Base-by-base conservation (phyloP, 805 yeast genomes). In the Lachancea mirantina region DNA sequence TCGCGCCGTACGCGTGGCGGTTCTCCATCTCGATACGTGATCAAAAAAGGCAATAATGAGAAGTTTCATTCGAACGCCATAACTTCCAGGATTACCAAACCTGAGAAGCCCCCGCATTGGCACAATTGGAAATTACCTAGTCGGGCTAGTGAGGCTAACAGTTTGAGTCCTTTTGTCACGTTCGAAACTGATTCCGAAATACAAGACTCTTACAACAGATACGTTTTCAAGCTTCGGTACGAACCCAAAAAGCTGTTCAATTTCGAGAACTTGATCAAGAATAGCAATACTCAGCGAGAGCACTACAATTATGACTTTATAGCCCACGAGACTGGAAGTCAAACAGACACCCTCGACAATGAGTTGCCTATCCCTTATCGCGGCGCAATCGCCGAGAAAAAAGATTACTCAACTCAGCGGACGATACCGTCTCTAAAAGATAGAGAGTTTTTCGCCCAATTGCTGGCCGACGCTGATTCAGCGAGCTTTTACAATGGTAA, bases 371-470 rank as follows among this genome's bases (percentile, higher is more conserved):
- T 76, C 18, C 92, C 94, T 0, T 82, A 71, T 43, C 61, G 79
- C 30, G 92, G 92, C 0, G 68, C 81, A 0, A 57, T 82, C 55
- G 67, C 13, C 72, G 71, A 43, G 68, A 71, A 14, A 76, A 47
- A 45, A 23, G 57, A 79, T 26, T 75, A 78, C 21, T 69, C 67
- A 18, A 80, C 84, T 1, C 62, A 62, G 31, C 60, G 65, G 39
- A 80, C 92, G 0, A 68, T 69, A 24, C 94, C 94, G 0, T 68
- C 68, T 1, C 45, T 48, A 4, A 47, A 57, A 3, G 87, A 78
- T 47, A 57, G 76, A 10, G 53, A 52, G 9, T 40, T 61, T 13
- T 83, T 82, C 47, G 62, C 68, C 11, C 52, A 49, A 23, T 48
- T 70, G 10, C 38, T 61, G 20, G 49, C 42, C 13, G 55, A 62